Conservation (phyloP, 2,329 filamentous ascomycete genomes). For the Fusarium buxicola region DNA sequence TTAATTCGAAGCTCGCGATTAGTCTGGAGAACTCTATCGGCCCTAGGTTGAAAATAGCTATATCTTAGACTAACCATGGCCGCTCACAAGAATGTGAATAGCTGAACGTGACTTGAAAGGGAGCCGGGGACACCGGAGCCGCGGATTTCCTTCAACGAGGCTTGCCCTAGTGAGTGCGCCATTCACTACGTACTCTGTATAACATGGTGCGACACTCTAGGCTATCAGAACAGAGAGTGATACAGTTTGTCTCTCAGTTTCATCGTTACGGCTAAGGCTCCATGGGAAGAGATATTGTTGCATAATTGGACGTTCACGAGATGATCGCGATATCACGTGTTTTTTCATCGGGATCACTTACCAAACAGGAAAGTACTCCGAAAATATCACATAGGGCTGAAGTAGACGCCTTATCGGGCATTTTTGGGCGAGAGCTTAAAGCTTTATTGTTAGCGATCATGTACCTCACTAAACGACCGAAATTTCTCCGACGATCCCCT, state of each 20-base stretch:
- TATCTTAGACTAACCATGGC: no score
- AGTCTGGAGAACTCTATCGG: no score
- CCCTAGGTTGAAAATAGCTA: no score
- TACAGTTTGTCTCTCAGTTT: no score
- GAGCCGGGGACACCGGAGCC: neutral
- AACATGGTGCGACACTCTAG: no score
- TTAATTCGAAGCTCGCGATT: neutral
- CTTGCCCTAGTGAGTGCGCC: neutral
- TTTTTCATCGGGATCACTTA: neutral
- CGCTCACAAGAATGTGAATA: neutral
- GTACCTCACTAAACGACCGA: slow-evolving; percentile 32
- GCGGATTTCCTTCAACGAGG: neutral
- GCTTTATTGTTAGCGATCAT: slow-evolving; percentile 18
- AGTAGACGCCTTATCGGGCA: no score
- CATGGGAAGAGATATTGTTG: no score
- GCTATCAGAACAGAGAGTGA: no score
- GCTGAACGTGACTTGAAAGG: neutral
- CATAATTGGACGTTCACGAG: neutral
- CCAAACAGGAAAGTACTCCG: neutral
- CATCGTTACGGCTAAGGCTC: no score
- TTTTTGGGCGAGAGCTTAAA: neutral
- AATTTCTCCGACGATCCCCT: slow-evolving; percentile 44
- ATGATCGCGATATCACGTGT: slow-evolving; percentile 27
- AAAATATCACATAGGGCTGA: neutral
- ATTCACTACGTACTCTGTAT: no score